Evolutionary conservation across 805 yeast genomes (phyloP), one percentile per base, ranked within the genome.

Genomic region (Hanseniaspora mollemarum): DNA sequence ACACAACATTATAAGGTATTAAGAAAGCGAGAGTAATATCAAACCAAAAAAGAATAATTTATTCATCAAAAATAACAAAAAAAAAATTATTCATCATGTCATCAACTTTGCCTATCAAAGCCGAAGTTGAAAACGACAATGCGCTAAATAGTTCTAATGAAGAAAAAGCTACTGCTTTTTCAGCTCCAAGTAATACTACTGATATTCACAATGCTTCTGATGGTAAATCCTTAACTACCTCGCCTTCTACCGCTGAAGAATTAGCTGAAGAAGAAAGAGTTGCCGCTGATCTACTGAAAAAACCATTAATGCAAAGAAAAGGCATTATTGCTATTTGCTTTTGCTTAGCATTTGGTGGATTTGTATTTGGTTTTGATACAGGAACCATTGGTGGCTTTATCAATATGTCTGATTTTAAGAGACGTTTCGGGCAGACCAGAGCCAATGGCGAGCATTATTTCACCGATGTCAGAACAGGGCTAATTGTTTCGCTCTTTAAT

Each of bases 341-440:
- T 29, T 45, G 49, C 31, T 45, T 45, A 36, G 49, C 65, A n/a
- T 61, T 61, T 32, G 65, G 65, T 56, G 65, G 65, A 49, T 76
- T 78, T 78, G 81, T 80, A 42, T 81, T 79, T 58, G 87, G 87
- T 56, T 81, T 81, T 74, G 87, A 81, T 67, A 81, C 86, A 32
- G 87, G 87, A 70, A 80, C 86, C 58, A 78, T 80, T 62, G 77
- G 83, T 16, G 86, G 86, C 54, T 78, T 81, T 59, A 81, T 81
- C 52, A 75, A 77, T 61, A 63, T 63, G 60, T 57, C 74, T 19
- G 82, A 80, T 60, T 81, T 75, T 67, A 62, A 66, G 49, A 55
- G 60, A 37, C 70, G 85, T 61, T 82, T 81, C 58, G 87, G 86
- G 1, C 56, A 67, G 52, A 46, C 62, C n/a, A 57, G 43, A 16